phyloP scores from a whole-genome alignment of 306 rosid species.

The Castanea crenata region DNA sequence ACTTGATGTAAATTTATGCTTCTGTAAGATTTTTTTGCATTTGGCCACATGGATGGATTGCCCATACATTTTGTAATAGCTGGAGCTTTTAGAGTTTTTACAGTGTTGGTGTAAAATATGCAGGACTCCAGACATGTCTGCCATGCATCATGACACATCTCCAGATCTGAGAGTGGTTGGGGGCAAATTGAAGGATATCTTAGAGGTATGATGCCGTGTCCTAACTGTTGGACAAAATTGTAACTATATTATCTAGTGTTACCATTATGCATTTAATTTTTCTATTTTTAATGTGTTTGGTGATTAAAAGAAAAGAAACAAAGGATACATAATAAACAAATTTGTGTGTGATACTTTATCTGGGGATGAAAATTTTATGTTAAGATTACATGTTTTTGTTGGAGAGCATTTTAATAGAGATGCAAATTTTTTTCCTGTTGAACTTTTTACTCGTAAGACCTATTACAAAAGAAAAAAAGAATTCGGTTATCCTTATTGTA shows the following conservation, averaged over 20 bases:
- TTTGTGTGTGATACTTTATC: not conserved
- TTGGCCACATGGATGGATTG: not conserved
- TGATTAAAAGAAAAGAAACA: not conserved
- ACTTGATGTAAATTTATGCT: not conserved
- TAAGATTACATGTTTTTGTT: not conserved
- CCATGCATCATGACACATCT: slow-evolving; percentile 85
- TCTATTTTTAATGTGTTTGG: not conserved
- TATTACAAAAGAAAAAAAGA: too few species aligned
- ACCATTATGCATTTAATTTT: not conserved
- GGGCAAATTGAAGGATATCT: slow-evolving; percentile 63
- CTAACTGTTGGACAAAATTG: not conserved
- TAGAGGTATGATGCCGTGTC: slow-evolving; percentile 54
- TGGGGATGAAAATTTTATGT: not conserved
- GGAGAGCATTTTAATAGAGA: not conserved
- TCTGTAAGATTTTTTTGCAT: not conserved
- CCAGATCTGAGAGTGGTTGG: slow-evolving; percentile 79
- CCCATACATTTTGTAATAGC: not conserved
- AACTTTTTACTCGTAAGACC: not conserved
- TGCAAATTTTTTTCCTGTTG: not conserved
- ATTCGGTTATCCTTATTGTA: not conserved
- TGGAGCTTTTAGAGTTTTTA: slow-evolving; percentile 19
- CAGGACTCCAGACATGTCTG: slow-evolving; percentile 95
- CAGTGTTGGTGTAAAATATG: slow-evolving; percentile 18
- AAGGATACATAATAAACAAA: not conserved
- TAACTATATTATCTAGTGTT: not conserved